Evolutionary conservation across 1,139 yeast genomes (phyloP).

Genomic region (Kluyveromyces sp.): DNA sequence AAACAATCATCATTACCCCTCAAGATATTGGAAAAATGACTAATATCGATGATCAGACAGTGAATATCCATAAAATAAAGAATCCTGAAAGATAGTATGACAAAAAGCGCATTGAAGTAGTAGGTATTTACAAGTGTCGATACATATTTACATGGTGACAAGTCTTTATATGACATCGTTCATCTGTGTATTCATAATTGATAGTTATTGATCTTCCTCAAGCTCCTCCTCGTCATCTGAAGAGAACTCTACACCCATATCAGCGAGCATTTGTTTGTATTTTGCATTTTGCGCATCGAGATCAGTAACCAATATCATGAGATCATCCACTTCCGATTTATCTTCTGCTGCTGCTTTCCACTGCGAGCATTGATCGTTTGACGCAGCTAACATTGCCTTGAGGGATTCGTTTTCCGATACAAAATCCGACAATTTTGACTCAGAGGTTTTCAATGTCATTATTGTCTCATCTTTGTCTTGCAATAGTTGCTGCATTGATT

Average conservation of each 20-base stretch:
- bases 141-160: too few species aligned
- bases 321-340: constrained; percentile 56
- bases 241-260: constrained; percentile 44
- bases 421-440: neutral
- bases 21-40: constrained; percentile 80
- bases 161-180: too few species aligned
- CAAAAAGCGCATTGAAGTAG: too few species aligned
- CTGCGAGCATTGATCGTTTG: constrained; percentile 13
- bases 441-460: neutral
- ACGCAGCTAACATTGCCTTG: neutral
- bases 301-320: constrained; percentile 67
- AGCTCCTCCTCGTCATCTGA: constrained; percentile 49
- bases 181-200: too few species aligned
- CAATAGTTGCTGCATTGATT: neutral
- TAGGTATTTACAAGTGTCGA: too few species aligned
- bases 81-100: constrained; percentile 34
- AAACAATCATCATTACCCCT: constrained; percentile 90
- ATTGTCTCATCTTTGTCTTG: neutral
- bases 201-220: too few species aligned
- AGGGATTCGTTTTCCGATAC: neutral
- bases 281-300: constrained; percentile 60
- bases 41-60: constrained; percentile 52
- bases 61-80: constrained; percentile 61
- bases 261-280: constrained; percentile 48
- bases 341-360: constrained; percentile 15